These are phyloP conservation scores for Spatholobus suberectus DNA, from an alignment of 306 rosid species.

Conservation along the genomic window DNA sequence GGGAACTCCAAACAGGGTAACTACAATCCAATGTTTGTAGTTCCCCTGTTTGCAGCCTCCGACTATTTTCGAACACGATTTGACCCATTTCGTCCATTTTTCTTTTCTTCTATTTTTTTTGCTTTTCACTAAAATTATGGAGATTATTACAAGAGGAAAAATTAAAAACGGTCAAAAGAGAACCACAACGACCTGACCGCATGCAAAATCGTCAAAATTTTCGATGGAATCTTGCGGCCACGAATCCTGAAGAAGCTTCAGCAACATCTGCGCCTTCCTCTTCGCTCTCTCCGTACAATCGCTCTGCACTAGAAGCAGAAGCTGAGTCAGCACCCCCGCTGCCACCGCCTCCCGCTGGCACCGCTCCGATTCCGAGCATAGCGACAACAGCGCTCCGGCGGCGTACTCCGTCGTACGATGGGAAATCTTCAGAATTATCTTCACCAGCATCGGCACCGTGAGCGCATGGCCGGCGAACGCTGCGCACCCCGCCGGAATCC, in stretches of 20 bases:
- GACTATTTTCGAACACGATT: no score
- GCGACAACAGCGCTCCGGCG: slow-evolving; percentile 79
- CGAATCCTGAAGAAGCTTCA: slow-evolving; percentile 97
- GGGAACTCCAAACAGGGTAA: no score
- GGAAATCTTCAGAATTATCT: slow-evolving; percentile 77
- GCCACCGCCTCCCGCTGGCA: slow-evolving; percentile 76
- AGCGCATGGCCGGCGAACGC: slow-evolving; percentile 77
- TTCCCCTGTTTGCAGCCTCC: no score
- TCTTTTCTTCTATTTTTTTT: background rate
- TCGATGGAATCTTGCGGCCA: slow-evolving; percentile 90
- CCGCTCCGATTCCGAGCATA: slow-evolving; percentile 77
- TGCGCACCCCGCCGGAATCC: slow-evolving; percentile 63
- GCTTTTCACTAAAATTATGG: slow-evolving; percentile 31
- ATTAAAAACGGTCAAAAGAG: slow-evolving; percentile 46
- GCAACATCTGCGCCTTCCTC: slow-evolving; percentile 87
- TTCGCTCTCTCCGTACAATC: slow-evolving; percentile 93
- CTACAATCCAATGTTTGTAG: no score
- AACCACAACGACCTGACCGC: slow-evolving; percentile 72
- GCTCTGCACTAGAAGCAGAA: slow-evolving; percentile 82
- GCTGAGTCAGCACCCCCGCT: slow-evolving; percentile 83
- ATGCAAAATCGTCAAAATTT: slow-evolving; percentile 82
- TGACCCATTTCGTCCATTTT: no score
- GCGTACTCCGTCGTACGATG: slow-evolving; percentile 94
- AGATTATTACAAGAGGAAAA: slow-evolving; percentile 35
- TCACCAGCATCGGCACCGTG: slow-evolving; percentile 84